Evolutionary conservation across 768 basidiomycete species (phyloP), one percentile per base, ranked within the genome.

Genomic region (Leccinum variicolor): DNA sequence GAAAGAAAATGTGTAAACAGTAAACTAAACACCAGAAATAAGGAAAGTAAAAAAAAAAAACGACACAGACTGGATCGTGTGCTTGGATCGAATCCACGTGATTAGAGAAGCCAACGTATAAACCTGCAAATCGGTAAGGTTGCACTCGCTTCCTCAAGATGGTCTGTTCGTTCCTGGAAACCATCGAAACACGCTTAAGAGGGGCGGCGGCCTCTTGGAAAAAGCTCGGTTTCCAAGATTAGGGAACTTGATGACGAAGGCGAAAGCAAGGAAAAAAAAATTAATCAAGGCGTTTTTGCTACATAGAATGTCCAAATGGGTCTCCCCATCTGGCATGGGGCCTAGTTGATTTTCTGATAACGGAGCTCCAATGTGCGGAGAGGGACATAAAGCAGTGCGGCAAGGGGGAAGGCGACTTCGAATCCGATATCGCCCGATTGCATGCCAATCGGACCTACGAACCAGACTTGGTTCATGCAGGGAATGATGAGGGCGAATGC

Each of bases 381-480:
- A 2, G 81, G 81, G 5, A 84, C 17, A 67, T 87, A 90, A 36
- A 81, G 61, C 36, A 81, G 17, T 13, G 68, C 74, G 0, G 81
- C 77, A 7, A 78, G 70, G 5, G 71, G 67, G 53, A 86, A 82
- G 0, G 86, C 86, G 15, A 84, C 70, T 57, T 87, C 77, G 39
- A 92, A 80, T 3, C 87, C 90, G 53, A 92, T 83, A 69, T 92
- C 90, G 3, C 90, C 90, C 11, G 85, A 77, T 8, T 65, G 73
- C 34, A 66, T 62, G 3, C 87, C 89, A 19, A 91, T 84, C 0
- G 88, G 89, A 1, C 90, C 90, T 3, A 74, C 70, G 65, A 82
- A 91, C 83, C 84, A 90, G 14, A 76, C 81, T 64, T 92, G 88
- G 56, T 81, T 74, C 83, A 92, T 92, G 51, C 76, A 83, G 6